These are phyloP conservation scores for Colletotrichum australisinense DNA, from an alignment of 2,329 filamentous ascomycete species.

Conservation along the genomic window DNA sequence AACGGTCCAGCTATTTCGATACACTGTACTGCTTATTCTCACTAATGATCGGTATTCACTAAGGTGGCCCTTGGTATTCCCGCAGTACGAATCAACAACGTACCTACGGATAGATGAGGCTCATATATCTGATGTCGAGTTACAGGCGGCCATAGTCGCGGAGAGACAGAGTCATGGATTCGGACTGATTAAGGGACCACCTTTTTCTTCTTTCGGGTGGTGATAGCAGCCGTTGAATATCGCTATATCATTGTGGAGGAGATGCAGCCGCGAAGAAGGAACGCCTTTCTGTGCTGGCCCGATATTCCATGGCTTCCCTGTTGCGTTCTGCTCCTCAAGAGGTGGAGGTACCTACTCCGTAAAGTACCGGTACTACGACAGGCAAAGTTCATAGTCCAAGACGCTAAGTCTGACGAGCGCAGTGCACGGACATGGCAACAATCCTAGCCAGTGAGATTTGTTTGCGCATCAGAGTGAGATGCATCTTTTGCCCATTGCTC, in stretches of 20 bases:
- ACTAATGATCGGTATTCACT: neutral
- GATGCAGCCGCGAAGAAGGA: neutral
- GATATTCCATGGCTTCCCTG: conserved; percentile 10
- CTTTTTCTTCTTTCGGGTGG: neutral
- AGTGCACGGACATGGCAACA: conserved; percentile 26
- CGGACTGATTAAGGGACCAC: conserved; percentile 1
- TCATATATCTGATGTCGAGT: conserved; percentile 20
- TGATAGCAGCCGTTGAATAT: conserved; percentile 26
- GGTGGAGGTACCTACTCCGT: no score
- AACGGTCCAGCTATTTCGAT: conserved; percentile 4
- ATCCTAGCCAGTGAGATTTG: conserved; percentile 16
- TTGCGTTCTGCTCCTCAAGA: no score
- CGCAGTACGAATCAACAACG: neutral
- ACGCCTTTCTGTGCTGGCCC: conserved; percentile 12
- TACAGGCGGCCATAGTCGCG: conserved; percentile 3
- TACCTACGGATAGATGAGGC: neutral
- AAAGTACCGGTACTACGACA: neutral
- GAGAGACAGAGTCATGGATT: conserved; percentile 1
- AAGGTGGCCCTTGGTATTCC: neutral
- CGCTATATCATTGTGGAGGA: neutral
- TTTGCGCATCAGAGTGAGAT: conserved; percentile 3
- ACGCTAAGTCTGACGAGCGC: conserved; percentile 30
- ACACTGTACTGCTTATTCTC: neutral
- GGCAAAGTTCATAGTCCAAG: conserved; percentile 1
- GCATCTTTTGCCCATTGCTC: neutral